Evolutionary conservation across 345 rosid genomes (phyloP).

Genomic region (Hevea brasiliensis): DNA sequence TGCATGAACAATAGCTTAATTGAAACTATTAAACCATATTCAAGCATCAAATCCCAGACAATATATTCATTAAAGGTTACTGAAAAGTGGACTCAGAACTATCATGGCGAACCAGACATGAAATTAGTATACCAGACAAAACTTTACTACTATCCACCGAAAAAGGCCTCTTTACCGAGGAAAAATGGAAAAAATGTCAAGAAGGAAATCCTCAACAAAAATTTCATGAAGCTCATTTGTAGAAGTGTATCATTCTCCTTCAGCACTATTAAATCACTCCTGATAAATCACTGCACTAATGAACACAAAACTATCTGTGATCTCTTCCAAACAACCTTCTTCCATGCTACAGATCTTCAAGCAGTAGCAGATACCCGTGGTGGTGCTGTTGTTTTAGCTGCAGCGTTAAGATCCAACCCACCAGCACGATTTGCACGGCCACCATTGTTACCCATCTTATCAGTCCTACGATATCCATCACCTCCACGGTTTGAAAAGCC

Average conservation of each 20-base stretch:
- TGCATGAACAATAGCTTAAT: neutral
- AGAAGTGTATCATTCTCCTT: neutral
- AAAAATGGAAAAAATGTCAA: neutral
- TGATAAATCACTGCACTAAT: constrained; percentile 12
- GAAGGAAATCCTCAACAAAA: neutral
- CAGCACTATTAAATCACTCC: neutral
- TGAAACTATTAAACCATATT: neutral
- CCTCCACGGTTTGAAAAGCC: constrained; percentile 67
- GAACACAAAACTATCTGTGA: constrained; percentile 9
- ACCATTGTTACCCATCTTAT: constrained; percentile 37
- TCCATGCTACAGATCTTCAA: constrained; percentile 21
- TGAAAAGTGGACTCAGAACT: neutral
- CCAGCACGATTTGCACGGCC: constrained; percentile 50
- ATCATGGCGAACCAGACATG: neutral
- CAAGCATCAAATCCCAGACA: neutral
- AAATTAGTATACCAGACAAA: neutral
- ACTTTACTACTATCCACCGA: neutral
- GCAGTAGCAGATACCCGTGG: constrained; percentile 57
- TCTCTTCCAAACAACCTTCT: constrained; percentile 2
- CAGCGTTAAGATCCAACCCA: constrained; percentile 33
- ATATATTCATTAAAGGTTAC: neutral
- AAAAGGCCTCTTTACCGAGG: neutral
- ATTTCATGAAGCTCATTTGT: neutral
- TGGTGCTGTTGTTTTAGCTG: constrained; percentile 43
- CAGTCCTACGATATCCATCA: constrained; percentile 54